Base-by-base conservation (phyloP, 768 basidiomycete genomes). In the Kwoniella bestiolae region DNA sequence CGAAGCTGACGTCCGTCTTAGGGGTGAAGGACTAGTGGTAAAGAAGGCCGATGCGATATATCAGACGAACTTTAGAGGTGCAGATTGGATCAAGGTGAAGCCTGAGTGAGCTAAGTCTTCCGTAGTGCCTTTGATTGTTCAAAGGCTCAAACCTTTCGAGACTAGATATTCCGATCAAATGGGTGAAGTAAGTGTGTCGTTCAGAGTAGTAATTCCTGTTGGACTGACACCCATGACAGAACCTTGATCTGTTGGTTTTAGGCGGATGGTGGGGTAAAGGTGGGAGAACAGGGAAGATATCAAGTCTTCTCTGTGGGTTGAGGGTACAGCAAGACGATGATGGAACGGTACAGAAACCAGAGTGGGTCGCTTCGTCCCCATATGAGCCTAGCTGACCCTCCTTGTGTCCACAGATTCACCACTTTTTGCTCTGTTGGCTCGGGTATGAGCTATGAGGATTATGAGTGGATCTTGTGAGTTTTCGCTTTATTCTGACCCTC, bases 21-120 rank as follows among this genome's bases (percentile, higher is more conserved):
- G 92, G 60, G 96, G 96, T 3, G 96, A 98, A 80, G 96, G 96
- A 0, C 83, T 99, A 12, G 90, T 98, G 7, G 85, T 98, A 65
- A 99, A 99, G 79, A 89, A 93, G 70, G 89, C 89, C 0, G 82
- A 86, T 25, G 87, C 90, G 0, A 85, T 88, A 66, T 99, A 99
- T 80, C 84, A 87, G 12, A 83, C 96, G 46, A 94, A 94, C 71
- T 92, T 91, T 1, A 85, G 96, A 64, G 92, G 90, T 72, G 86
- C 88, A 79, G 90, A 91, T 72, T 99, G 96, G 95, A 87, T 95
- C 74, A 99, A 99, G 83, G 89, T 89, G 29, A 82, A 82, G 67
- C 82, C 82, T 5, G 81, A 78, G 70, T 49, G 80, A 56, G 73
- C 34, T 6, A 1, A 11, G 41, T 45, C 21, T 46, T 6, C 28